Base-by-base conservation (phyloP, 2,329 filamentous ascomycete species). In the Cladosporium sp. region DNA sequence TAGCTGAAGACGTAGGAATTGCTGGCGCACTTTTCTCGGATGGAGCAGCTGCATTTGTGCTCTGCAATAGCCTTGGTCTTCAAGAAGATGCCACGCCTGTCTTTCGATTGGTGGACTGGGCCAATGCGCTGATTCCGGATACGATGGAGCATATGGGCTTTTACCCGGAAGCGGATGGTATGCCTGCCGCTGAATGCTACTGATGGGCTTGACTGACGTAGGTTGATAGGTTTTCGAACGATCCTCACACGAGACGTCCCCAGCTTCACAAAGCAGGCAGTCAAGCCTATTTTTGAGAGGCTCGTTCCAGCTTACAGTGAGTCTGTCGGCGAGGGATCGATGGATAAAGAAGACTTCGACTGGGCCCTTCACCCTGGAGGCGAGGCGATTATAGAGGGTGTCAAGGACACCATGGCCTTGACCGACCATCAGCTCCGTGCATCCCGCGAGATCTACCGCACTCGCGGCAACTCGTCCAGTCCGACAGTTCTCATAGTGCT, bases 291-390 rank as follows among this genome's bases (percentile, higher is more conserved):
- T 2, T 60, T 57, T 28, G 54, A 60, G 13, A 47, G 39, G 19
- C 17, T 60, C 28, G 9, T 48, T 19, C 20, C 36, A 2, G 37
- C 50, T 9, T 58, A 47, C 24, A 12, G 17, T 24, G 32, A 13
- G 13, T 6, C 15, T 20, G 39, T 12, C 19, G 8, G 32, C 32
- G 19, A 4, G 20, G 40, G 19, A 24, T 25, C 19, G 52, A 7
- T 28, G 32, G 25, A 25, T 20, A 44, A 25, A 20, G 22, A 86
- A 59, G 40, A 45, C 40, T 88, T 88, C 61, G 87, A 89, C 74
- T 90, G 86, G 87, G 87, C 86, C 0, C 80, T 90, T 68, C 87
- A 90, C 63, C 87, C 87, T 0, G 87, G 87, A 3, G 87, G 87
- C 19, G 78, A 83, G 1, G 84, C 85, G 1, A 87, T 90, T 36